Conservation (phyloP, 2,329 filamentous ascomycete species). For the Colletotrichum sp. region DNA sequence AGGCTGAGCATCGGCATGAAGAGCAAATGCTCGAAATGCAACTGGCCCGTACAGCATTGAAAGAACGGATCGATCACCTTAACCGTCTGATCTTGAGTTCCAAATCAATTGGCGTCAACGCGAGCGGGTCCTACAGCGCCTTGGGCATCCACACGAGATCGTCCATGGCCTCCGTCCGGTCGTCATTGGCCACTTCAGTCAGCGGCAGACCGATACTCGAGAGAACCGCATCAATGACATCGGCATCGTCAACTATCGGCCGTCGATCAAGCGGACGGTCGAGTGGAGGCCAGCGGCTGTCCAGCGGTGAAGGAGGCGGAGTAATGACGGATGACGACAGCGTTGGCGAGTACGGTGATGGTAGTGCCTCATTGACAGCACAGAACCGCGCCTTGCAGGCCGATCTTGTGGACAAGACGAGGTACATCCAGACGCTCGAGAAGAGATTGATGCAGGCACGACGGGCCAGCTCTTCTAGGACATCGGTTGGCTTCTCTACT, state of each 20-base stretch:
- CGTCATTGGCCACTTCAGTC: slow-evolving; percentile 71
- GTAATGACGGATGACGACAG: slow-evolving; percentile 70
- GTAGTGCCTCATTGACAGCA: slow-evolving; percentile 78
- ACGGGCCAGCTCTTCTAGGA: slow-evolving; percentile 85
- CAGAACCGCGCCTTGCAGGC: slow-evolving; percentile 92
- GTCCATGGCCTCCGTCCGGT: slow-evolving; percentile 63
- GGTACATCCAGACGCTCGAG: slow-evolving; percentile 93
- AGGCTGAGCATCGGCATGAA: slow-evolving; percentile 86
- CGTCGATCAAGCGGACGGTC: slow-evolving; percentile 57
- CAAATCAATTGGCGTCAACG: slow-evolving; percentile 93
- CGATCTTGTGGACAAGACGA: slow-evolving; percentile 96
- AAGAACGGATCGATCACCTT: slow-evolving; percentile 96
- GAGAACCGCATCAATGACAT: slow-evolving; percentile 71
- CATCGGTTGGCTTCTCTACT: slow-evolving; percentile 74
- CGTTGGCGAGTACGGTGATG: slow-evolving; percentile 83
- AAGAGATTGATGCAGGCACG: slow-evolving; percentile 90
- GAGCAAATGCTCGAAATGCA: slow-evolving; percentile 99
- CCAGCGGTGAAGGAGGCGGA: slow-evolving; percentile 42
- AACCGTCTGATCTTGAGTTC: slow-evolving; percentile 95
- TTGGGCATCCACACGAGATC: slow-evolving; percentile 59
- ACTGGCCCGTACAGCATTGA: slow-evolving; percentile 90
- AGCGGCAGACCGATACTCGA: slow-evolving; percentile 58
- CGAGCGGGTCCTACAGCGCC: slow-evolving; percentile 72
- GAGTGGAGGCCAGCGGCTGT: slow-evolving; percentile 47
- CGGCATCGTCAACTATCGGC: slow-evolving; percentile 64